These are phyloP conservation scores for Coprinellus micaceus DNA, from an alignment of 768 basidiomycete genomes.

Conservation along the genomic window DNA sequence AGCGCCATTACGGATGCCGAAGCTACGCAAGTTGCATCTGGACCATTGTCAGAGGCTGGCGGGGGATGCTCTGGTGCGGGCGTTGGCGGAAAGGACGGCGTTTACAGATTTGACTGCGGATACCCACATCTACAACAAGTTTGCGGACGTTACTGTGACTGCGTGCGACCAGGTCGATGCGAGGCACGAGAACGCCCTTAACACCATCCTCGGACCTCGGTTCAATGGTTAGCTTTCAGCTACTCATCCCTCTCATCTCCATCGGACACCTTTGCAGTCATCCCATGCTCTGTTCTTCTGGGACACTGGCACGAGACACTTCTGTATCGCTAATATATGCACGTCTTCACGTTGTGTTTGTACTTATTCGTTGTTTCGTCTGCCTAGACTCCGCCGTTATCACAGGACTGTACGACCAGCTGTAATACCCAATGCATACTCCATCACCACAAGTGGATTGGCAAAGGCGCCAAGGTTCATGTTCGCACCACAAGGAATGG, in stretches of 20 bases:
- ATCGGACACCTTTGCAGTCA: neutral
- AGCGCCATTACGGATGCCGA: constrained; percentile 49
- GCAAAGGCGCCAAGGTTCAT: constrained; percentile 27
- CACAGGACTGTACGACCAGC: neutral
- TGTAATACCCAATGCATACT: neutral
- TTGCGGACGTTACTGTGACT: constrained; percentile 34
- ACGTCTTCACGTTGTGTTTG: too few species aligned
- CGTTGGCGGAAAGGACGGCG: constrained; percentile 44
- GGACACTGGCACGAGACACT: too few species aligned
- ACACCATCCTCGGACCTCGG: neutral
- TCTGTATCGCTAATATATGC: too few species aligned
- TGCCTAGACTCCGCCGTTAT: too few species aligned
- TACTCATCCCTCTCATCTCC: neutral
- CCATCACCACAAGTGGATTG: too few species aligned
- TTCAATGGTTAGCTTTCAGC: neutral
- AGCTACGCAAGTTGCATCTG: constrained; percentile 48
- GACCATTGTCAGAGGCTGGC: constrained; percentile 61
- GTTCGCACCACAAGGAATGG: constrained; percentile 65
- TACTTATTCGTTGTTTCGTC: too few species aligned
- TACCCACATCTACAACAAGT: constrained; percentile 17
- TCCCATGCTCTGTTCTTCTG: neutral
- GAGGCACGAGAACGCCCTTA: constrained; percentile 14
- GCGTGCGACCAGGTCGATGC: constrained; percentile 32
- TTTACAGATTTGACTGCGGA: constrained; percentile 30
- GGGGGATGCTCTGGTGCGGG: constrained; percentile 54